These are phyloP conservation scores for Pyrenophora seminiperda DNA, from an alignment of 2,329 filamentous ascomycete genomes.

Conservation along the genomic window DNA sequence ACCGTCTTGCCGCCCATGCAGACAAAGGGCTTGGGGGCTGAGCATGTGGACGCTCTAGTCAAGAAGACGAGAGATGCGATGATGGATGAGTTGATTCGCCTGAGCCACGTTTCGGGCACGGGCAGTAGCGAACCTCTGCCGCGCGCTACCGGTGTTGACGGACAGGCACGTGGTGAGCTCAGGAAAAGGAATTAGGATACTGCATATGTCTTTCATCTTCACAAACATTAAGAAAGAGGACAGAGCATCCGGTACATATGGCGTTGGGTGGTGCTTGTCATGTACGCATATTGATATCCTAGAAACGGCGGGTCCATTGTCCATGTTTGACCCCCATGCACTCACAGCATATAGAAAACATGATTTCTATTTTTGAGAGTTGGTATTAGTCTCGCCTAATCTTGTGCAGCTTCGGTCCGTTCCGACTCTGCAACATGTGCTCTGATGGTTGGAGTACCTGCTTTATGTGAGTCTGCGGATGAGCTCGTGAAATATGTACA, in stretches of 20 bases:
- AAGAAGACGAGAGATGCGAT: slow-evolving; percentile 43
- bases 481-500: no score
- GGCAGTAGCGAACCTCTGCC: slow-evolving; percentile 36
- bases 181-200: slow-evolving; percentile 31
- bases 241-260: slow-evolving; percentile 12
- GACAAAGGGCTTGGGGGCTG: slow-evolving; percentile 42
- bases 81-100: slow-evolving; percentile 43
- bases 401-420: no score
- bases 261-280: slow-evolving; percentile 6
- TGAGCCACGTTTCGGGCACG: slow-evolving; percentile 35
- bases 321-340: slow-evolving; percentile 7
- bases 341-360: no score
- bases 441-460: no score
- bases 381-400: no score
- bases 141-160: slow-evolving; percentile 26
- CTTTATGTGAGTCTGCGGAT: no score
- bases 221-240: background rate
- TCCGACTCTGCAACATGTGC: no score
- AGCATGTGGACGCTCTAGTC: slow-evolving; percentile 43
- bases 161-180: slow-evolving; percentile 25
- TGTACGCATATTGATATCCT: slow-evolving; percentile 20
- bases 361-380: no score
- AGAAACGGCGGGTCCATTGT: slow-evolving; percentile 1
- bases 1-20: slow-evolving; percentile 45
- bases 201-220: background rate